A percentile compares a stretch with the other conserved stretches of the same genome.
Conservation (phyloP, 495 filamentous ascomycete genomes). For the Xylona heveae region DNA sequence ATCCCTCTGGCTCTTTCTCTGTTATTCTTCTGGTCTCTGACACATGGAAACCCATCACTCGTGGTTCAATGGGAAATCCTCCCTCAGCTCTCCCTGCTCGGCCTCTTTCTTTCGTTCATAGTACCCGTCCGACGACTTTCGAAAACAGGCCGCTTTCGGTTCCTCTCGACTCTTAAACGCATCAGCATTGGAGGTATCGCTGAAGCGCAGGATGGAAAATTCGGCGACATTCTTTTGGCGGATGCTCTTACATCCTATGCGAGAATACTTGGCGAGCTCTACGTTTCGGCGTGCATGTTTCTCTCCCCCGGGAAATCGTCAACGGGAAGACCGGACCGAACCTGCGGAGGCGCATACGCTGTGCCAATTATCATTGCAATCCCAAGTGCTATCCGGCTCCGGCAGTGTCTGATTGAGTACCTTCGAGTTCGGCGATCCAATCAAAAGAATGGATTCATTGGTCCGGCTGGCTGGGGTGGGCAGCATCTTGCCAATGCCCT, state of each 20-base stretch:
- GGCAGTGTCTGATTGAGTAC: constrained; percentile 85
- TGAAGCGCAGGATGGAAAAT: constrained; percentile 62
- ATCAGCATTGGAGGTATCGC: constrained; percentile 65
- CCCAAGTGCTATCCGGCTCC: constrained; percentile 66
- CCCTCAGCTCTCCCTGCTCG: constrained; percentile 55
- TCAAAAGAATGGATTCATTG: constrained; percentile 12
- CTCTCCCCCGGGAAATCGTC: constrained; percentile 41
- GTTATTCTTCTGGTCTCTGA: constrained; percentile 61
- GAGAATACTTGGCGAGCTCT: constrained; percentile 78
- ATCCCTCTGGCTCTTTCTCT: constrained; percentile 46
- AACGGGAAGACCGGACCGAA: constrained; percentile 59
- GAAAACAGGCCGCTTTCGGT: constrained; percentile 48
- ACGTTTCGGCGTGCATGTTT: constrained; percentile 79
- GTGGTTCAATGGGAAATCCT: constrained; percentile 61
- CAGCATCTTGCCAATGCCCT: constrained; percentile 81
- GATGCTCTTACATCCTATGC: constrained; percentile 90
- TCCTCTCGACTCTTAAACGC: constrained; percentile 48
- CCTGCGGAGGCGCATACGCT: constrained; percentile 50
- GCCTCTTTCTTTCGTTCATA: constrained; percentile 46
- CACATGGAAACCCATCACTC: constrained; percentile 38
- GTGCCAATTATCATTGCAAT: constrained; percentile 65
- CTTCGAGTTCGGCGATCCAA: constrained; percentile 37
- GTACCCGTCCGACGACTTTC: constrained; percentile 51
- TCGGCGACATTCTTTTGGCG: constrained; percentile 84
- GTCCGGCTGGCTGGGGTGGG: constrained; percentile 41